Conservation (phyloP, 2,329 filamentous ascomycete species). For the Pseudogymnoascus sp. region DNA sequence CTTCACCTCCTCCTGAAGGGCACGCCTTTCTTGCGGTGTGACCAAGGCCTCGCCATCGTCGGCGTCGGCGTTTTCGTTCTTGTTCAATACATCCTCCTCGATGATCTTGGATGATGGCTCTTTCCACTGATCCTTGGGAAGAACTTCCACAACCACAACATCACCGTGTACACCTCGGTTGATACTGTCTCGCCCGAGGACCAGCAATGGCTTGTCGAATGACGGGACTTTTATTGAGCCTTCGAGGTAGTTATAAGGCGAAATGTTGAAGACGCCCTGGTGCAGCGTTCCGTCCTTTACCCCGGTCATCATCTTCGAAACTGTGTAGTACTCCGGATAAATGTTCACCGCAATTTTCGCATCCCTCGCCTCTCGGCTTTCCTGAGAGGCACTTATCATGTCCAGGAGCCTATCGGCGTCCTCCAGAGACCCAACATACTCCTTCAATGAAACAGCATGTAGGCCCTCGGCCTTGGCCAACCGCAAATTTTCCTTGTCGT, state of each 20-base stretch:
- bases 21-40: constrained; percentile 78
- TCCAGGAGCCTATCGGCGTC: constrained; percentile 81
- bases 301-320: constrained; percentile 91
- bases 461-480: constrained; percentile 73
- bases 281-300: constrained; percentile 82
- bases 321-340: constrained; percentile 80
- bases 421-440: constrained; percentile 78
- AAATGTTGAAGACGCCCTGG: constrained; percentile 92
- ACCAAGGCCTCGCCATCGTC: constrained; percentile 70
- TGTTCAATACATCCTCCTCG: constrained; percentile 84
- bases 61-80: constrained; percentile 85
- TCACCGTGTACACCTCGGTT: constrained; percentile 91
- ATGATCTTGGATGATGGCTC: constrained; percentile 90
- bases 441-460: constrained; percentile 56
- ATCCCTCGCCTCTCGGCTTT: constrained; percentile 54
- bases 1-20: constrained; percentile 85
- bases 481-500: constrained; percentile 78
- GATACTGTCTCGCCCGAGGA: constrained; percentile 90
- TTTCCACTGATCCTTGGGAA: constrained; percentile 96
- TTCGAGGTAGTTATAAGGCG: constrained; percentile 95
- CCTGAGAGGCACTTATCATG: constrained; percentile 79
- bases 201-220: constrained; percentile 79
- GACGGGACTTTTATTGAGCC: constrained; percentile 82
- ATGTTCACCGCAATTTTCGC: constrained; percentile 59
- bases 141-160: constrained; percentile 82